phyloP scores from a whole-genome alignment of 2,329 filamentous ascomycete species.

The Tolypocladium inflatum region DNA sequence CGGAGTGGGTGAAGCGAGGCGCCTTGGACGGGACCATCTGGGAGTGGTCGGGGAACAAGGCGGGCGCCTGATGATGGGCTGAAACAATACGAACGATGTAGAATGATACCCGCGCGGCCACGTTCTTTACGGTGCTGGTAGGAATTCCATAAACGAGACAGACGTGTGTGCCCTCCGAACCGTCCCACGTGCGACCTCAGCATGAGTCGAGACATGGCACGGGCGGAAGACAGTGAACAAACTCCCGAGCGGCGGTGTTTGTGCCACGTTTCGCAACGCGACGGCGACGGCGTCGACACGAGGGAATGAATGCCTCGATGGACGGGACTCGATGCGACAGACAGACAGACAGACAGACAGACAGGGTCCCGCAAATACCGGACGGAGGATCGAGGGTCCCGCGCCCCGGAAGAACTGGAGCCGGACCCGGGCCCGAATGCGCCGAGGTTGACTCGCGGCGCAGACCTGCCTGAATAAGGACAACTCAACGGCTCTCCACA shows the following conservation, averaged over 20 bases:
- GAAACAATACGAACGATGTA: background rate
- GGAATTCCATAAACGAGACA: background rate
- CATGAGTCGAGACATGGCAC: background rate
- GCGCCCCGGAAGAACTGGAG: background rate
- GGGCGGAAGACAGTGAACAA: background rate
- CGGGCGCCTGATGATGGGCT: slow-evolving; percentile 3
- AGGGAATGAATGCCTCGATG: background rate
- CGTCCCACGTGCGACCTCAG: background rate
- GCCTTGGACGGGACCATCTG: slow-evolving; percentile 31
- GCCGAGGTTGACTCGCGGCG: background rate
- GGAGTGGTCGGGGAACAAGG: slow-evolving; percentile 18
- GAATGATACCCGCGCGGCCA: background rate
- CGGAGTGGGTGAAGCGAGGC: slow-evolving; percentile 28
- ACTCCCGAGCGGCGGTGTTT: background rate
- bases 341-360: background rate
- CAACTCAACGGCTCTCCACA: background rate
- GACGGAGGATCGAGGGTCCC: too few species aligned
- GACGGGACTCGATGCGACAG: background rate
- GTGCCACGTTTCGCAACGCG: background rate
- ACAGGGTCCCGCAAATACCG: background rate
- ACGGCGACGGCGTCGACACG: background rate
- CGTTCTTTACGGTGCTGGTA: background rate
- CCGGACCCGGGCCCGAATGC: background rate
- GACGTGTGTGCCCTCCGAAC: background rate
- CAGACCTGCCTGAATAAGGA: background rate